A percentile compares a stretch with the other conserved stretches of the same genome.
phyloP scores from a whole-genome alignment of 2,329 filamentous ascomycete species.

The Penicillium hordei region DNA sequence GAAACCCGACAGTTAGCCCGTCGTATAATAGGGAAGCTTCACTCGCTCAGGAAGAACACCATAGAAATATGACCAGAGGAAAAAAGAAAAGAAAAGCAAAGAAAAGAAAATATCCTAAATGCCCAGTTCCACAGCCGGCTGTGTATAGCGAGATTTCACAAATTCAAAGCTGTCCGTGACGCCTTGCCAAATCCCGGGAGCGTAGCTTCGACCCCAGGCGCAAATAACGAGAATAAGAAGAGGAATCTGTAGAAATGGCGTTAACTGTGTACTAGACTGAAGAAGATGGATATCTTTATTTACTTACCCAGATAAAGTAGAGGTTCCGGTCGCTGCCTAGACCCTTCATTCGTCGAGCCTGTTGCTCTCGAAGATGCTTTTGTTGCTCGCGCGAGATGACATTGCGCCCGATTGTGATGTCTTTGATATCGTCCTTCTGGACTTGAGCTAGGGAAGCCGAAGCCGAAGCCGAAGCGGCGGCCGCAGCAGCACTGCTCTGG shows the following conservation, averaged over 20 bases:
- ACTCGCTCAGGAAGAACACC: constrained; percentile 22
- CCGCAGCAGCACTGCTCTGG: constrained; percentile 29
- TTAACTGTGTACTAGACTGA: constrained; percentile 21
- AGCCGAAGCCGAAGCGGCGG: constrained; percentile 12
- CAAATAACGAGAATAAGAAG: constrained; percentile 48
- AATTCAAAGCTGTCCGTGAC: constrained; percentile 41
- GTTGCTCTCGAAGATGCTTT: constrained; percentile 48
- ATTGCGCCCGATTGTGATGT: constrained; percentile 45
- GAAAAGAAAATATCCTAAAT: constrained; percentile 23
- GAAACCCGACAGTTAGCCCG: constrained; percentile 3
- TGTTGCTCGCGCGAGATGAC: constrained; percentile 48
- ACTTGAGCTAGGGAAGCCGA: constrained; percentile 22
- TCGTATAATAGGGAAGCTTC: not conserved
- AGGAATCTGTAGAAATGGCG: constrained; percentile 41
- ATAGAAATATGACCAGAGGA: constrained; percentile 12
- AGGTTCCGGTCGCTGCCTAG: constrained; percentile 52
- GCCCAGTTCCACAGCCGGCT: constrained; percentile 35
- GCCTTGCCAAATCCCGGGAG: constrained; percentile 44
- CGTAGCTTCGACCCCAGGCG: constrained; percentile 47
- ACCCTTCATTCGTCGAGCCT: constrained; percentile 50
- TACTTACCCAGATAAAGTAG: constrained; percentile 56
- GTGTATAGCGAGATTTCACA: constrained; percentile 38
- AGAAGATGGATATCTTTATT: not conserved
- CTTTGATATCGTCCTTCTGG: constrained; percentile 39
- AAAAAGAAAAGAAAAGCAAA: constrained; percentile 18